These are phyloP conservation scores for Yamadazyma tumulicola DNA, from an alignment of 805 yeast genomes.

Conservation along the genomic window DNA sequence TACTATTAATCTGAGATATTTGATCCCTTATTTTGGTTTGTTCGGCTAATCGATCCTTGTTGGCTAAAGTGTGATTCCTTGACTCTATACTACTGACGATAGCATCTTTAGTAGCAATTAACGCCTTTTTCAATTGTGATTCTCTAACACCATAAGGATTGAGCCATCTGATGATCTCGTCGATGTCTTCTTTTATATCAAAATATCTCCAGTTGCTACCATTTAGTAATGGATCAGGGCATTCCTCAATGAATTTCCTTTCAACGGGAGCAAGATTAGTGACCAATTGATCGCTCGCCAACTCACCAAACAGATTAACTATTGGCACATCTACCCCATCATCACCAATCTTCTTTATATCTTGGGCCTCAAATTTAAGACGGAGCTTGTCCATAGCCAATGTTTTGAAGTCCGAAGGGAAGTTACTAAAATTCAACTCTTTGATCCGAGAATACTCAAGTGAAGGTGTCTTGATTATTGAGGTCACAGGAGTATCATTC, in stretches of 20 bases:
- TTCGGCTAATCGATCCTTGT: slow-evolving; percentile 17
- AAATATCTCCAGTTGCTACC: slow-evolving; percentile 66
- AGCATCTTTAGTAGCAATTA: slow-evolving; percentile 49
- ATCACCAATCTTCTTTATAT: slow-evolving; percentile 12
- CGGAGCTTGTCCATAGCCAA: slow-evolving; percentile 27
- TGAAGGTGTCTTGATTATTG: slow-evolving; percentile 1
- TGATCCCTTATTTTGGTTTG: slow-evolving; percentile 41
- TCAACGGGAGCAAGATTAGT: slow-evolving; percentile 35
- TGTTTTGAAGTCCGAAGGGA: slow-evolving; percentile 18
- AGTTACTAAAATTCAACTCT: slow-evolving; percentile 21
- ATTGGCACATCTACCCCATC: slow-evolving; percentile 4
- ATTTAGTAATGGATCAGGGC: slow-evolving; percentile 50
- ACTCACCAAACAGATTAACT: slow-evolving; percentile 19
- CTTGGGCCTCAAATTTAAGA: slow-evolving; percentile 22
- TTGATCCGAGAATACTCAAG: slow-evolving; percentile 2
- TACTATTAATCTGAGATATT: slow-evolving; percentile 28
- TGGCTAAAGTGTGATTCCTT: slow-evolving; percentile 46
- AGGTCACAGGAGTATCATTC: slow-evolving; percentile 36
- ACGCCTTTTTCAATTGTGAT: slow-evolving; percentile 58
- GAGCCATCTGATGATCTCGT: slow-evolving; percentile 58
- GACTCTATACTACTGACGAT: slow-evolving; percentile 54
- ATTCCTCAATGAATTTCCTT: slow-evolving; percentile 67
- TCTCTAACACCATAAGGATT: slow-evolving; percentile 77
- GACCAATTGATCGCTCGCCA: slow-evolving; percentile 8
- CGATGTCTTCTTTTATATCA: slow-evolving; percentile 59